These are phyloP conservation scores for Biscutella laevigata DNA, from an alignment of 441 rosid species.

Conservation along the genomic window DNA sequence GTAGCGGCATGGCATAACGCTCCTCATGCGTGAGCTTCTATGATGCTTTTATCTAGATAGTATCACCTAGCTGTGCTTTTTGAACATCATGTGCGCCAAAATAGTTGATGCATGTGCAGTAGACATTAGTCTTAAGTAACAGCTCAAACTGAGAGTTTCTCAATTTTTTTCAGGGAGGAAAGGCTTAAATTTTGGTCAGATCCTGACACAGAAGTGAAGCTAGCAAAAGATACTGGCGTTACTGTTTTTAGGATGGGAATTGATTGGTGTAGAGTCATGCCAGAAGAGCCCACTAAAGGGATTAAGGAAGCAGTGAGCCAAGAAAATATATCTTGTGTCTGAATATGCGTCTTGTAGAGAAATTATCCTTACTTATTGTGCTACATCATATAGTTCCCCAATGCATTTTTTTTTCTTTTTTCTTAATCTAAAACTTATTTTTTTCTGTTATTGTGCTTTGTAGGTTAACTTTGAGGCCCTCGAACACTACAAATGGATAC, in stretches of 20 bases:
- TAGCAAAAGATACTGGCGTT: conserved; percentile 80
- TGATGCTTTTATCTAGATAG: conserved; percentile 1
- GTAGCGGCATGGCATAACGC: conserved; percentile 95
- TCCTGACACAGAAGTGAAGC: conserved; percentile 79
- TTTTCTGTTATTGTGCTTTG: conserved; percentile 10
- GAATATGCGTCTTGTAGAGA: conserved; percentile 8
- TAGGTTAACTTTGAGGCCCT: conserved; percentile 88
- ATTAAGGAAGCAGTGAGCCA: conserved; percentile 55
- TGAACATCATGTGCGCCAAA: neutral
- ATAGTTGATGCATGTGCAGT: neutral
- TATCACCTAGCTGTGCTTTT: neutral
- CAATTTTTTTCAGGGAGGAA: conserved; percentile 54
- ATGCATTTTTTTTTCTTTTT: neutral
- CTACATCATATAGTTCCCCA: neutral
- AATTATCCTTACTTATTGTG: neutral
- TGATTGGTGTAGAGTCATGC: conserved; percentile 89
- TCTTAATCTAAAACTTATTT: neutral
- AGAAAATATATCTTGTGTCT: conserved; percentile 12
- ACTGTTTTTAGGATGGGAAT: conserved; percentile 86
- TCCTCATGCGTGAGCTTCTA: conserved; percentile 63
- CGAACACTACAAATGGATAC: conserved; percentile 86
- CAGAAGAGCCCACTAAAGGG: conserved; percentile 68
- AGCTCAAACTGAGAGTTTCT: conserved; percentile 21
- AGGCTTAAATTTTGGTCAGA: conserved; percentile 94
- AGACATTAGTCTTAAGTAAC: conserved; percentile 8